These are phyloP conservation scores for Lipomyces starkeyi DNA, from an alignment of 805 yeast genomes.

Conservation along the genomic window DNA sequence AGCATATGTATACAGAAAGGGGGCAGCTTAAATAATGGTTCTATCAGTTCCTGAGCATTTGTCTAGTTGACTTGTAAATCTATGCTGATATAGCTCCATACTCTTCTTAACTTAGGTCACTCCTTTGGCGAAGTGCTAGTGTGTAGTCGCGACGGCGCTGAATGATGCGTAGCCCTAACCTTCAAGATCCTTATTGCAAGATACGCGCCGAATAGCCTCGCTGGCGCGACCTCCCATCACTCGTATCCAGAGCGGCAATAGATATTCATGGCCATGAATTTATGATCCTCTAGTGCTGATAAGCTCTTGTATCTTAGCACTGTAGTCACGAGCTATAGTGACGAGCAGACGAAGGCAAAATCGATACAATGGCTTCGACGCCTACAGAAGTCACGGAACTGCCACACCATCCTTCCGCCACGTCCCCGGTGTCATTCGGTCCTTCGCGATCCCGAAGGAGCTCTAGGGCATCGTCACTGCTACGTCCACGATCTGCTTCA, in stretches of 20 bases:
- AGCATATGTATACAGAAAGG: too few species aligned
- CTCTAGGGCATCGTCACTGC: conserved; percentile 18
- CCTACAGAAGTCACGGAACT: neutral
- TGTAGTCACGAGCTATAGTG: neutral
- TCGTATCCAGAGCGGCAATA: neutral
- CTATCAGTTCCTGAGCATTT: too few species aligned
- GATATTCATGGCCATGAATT: neutral
- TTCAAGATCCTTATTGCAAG: neutral
- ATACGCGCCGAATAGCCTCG: neutral
- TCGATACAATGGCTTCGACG: conserved; percentile 10
- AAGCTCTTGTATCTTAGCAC: neutral
- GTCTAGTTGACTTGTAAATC: too few species aligned
- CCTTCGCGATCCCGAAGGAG: conserved; percentile 6
- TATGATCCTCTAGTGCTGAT: neutral
- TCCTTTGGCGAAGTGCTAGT: too few species aligned
- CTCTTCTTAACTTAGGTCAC: too few species aligned
- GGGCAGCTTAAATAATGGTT: too few species aligned
- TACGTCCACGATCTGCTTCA: conserved; percentile 19
- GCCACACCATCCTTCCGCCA: neutral
- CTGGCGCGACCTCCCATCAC: neutral
- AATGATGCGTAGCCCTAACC: neutral
- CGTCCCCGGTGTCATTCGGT: neutral
- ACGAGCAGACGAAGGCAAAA: neutral
- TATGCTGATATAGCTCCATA: too few species aligned
- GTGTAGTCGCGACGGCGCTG: too few species aligned